Evolutionary conservation across 73 alveolate species (phyloP), one percentile per base, ranked within the genome.

Genomic region (Blepharisma stoltei): DNA sequence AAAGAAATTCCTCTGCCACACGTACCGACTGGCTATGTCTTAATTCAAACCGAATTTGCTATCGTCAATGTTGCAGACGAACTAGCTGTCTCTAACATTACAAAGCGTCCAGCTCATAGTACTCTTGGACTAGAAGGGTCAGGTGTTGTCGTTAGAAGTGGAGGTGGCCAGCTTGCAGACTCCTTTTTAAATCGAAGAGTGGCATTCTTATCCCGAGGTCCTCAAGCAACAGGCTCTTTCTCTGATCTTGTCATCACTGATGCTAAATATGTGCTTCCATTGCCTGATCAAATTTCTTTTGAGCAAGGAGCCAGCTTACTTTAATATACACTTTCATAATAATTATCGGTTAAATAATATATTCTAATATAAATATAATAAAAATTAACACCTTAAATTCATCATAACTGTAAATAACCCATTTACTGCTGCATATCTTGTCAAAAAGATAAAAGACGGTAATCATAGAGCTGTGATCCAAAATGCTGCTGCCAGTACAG

Each of bases 81-180:
- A 32, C 41, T 32, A 32, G 41, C 41, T 32, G 3, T 32, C 41
- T 32, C 41, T 32, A 32, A 32, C 3, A 32, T 32, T 32, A 1
- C 41, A 1, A 32, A 32, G 41, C 41, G 41, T 32, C 41, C 41
- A 32, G 41, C 41, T 32, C 41, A 32, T 32, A 32, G 41, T 3
- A 32, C 41, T 32, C 41, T 32, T 37, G 97, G 97, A 2, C 84
- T 85, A 68, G 97, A 90, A 77, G 97, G 93, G 11, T 68, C 89
- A 9, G 97, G 97, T 7, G 81, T 89, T 23, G 93, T 90, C 20
- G 86, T 90, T 66, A 80, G 78, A 25, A 52, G 81, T 69, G 97
- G 97, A 65, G 90, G 94, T 25, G 93, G 94, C 54, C 20, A 71
- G n/a, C 41, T 65, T 23, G 94, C 88, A 20, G 81, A 90, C 88